phyloP scores from a whole-genome alignment of 2,329 filamentous ascomycete genomes.

The Trichophaea hybrida region DNA sequence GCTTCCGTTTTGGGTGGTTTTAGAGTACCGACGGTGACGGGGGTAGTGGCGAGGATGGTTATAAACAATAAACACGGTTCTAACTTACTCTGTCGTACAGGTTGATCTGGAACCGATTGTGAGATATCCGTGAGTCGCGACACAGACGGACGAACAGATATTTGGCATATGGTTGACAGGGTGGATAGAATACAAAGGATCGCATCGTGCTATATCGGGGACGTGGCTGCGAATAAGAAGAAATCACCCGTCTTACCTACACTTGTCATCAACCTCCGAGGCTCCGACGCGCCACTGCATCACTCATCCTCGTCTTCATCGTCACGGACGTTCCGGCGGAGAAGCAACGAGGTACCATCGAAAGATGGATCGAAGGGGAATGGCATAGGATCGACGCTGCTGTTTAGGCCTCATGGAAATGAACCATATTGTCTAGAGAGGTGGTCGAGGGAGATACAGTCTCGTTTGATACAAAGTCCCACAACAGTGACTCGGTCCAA shows the following conservation, averaged over 20 bases:
- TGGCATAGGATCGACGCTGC: conserved; percentile 9
- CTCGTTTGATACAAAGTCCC: conserved; percentile 7
- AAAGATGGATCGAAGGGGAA: conserved; percentile 12
- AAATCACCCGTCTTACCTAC: conserved; percentile 21
- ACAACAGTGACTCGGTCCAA: conserved; percentile 5
- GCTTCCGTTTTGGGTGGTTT: not conserved
- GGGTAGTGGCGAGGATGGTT: not conserved
- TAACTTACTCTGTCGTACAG: conserved; percentile 8
- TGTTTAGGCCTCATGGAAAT: conserved; percentile 13
- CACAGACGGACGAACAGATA: not conserved
- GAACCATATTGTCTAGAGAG: conserved; percentile 8
- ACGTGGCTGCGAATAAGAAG: conserved; percentile 20
- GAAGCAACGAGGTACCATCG: conserved; percentile 18
- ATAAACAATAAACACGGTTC: not conserved
- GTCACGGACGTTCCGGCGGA: conserved; percentile 18
- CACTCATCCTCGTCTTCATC: conserved; percentile 5
- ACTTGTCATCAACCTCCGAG: conserved; percentile 18
- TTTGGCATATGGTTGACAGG: not conserved
- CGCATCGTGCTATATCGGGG: conserved; percentile 23
- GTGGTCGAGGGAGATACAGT: conserved; percentile 21
- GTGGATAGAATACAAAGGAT: conserved; percentile 16
- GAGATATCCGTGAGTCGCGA: conserved; percentile 18
- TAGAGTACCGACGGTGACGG: not conserved
- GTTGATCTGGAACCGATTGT: conserved; percentile 18
- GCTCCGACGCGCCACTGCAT: conserved; percentile 8